A percentile compares a stretch with the other conserved stretches of the same genome.
phyloP scores from a whole-genome alignment of 208 protist genomes.

The Acanthamoeba castellanii region DNA sequence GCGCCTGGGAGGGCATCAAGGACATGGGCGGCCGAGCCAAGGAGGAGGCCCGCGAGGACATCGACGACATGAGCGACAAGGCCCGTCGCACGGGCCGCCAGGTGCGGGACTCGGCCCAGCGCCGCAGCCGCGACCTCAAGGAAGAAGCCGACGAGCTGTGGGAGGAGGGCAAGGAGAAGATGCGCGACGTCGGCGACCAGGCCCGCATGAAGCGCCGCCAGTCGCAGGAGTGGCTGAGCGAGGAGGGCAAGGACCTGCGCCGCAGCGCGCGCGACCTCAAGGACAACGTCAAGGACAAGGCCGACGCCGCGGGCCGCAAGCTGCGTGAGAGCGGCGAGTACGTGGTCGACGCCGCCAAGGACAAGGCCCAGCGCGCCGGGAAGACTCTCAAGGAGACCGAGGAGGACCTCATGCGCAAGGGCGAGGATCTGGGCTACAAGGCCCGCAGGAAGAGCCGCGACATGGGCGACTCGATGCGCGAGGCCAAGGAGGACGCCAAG shows the following conservation, averaged over 20 bases:
- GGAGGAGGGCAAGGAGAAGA: constrained; percentile 44
- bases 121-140: constrained; percentile 25
- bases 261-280: constrained; percentile 11
- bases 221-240: constrained; percentile 28
- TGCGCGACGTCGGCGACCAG: constrained; percentile 22
- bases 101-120: constrained; percentile 22
- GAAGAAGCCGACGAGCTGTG: constrained; percentile 8
- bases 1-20: constrained; percentile 29
- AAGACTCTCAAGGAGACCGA: constrained; percentile 2
- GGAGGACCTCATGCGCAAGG: constrained; percentile 3
- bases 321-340: constrained; percentile 57
- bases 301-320: constrained; percentile 45
- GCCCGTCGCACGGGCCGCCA: constrained; percentile 16
- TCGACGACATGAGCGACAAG: constrained; percentile 16
- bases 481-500: constrained; percentile 25
- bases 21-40: constrained; percentile 44
- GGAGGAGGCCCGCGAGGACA: constrained; percentile 47
- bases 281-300: constrained; percentile 41
- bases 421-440: not conserved
- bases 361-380: constrained; percentile 13
- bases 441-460: constrained; percentile 47
- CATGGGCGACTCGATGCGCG: constrained; percentile 43
- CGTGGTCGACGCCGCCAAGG: constrained; percentile 12
- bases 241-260: constrained; percentile 11
- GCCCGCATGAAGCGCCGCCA: constrained; percentile 35